Conservation (phyloP, 129 eudicot species). For the Artemisia argyi region DNA sequence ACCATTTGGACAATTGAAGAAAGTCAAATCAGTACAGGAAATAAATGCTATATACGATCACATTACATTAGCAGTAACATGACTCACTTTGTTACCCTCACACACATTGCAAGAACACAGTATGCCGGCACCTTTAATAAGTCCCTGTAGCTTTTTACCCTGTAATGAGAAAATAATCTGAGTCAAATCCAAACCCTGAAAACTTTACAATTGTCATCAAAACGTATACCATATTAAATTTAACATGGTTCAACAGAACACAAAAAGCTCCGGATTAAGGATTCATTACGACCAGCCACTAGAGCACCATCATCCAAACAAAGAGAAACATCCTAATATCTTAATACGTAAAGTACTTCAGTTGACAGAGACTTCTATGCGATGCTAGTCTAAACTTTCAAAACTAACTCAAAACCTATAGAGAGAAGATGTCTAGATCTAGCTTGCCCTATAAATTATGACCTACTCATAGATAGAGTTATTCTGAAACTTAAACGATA, state of each 20-base stretch:
- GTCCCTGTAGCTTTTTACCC: conserved; percentile 65
- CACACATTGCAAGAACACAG: conserved; percentile 78
- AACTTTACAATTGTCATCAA: conserved; percentile 2
- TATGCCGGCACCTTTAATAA: conserved; percentile 71
- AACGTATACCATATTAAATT: background rate
- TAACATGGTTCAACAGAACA: background rate
- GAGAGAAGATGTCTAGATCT: background rate
- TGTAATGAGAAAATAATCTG: conserved; percentile 26
- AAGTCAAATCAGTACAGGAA: background rate
- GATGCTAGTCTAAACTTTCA: conserved; percentile 1
- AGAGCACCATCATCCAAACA: background rate
- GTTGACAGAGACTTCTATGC: background rate
- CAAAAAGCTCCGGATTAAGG: too few relatives aligned
- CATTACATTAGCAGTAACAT: background rate
- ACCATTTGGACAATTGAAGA: conserved; percentile 21
- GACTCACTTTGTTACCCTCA: conserved; percentile 69
- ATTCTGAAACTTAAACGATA: background rate
- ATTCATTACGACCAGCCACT: background rate
- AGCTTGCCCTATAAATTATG: background rate
- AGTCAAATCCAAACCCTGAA: conserved; percentile 2
- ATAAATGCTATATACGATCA: conserved; percentile 5
- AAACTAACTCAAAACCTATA: background rate
- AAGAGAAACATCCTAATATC: background rate
- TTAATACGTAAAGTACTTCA: too few relatives aligned
- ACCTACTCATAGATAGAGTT: background rate